A percentile compares a stretch with the other conserved stretches of the same genome.
phyloP scores from a whole-genome alignment of 768 basidiomycete genomes.

The Boletus rex-veris region DNA sequence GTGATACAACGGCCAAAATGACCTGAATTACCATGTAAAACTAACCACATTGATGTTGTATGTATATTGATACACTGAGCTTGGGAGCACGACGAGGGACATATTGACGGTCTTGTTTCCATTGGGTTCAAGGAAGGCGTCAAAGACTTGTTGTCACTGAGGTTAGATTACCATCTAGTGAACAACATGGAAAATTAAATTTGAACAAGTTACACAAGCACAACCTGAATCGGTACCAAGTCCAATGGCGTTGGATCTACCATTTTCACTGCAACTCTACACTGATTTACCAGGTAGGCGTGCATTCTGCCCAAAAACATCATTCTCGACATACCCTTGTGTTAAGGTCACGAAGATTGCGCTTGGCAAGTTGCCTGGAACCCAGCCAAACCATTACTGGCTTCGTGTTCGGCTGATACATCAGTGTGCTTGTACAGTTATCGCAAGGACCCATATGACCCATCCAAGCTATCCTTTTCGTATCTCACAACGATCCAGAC shows the following conservation, averaged over 20 bases:
- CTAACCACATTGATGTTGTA: too few relatives aligned
- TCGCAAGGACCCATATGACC: conserved; percentile 24
- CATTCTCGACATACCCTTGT: background rate
- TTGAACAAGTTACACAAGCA: too few relatives aligned
- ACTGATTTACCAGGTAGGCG: conserved; percentile 5
- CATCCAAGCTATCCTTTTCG: conserved; percentile 36
- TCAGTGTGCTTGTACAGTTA: conserved; percentile 84
- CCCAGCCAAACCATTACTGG: conserved; percentile 71
- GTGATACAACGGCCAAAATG: too few relatives aligned
- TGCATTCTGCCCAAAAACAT: background rate
- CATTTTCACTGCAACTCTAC: conserved; percentile 11
- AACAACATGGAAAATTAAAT: too few relatives aligned
- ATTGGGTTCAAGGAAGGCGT: too few relatives aligned
- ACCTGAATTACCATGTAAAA: too few relatives aligned
- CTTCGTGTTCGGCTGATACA: conserved; percentile 95
- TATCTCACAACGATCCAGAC: conserved; percentile 69
- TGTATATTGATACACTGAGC: too few relatives aligned
- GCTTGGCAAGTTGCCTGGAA: conserved; percentile 93
- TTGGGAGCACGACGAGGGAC: too few relatives aligned
- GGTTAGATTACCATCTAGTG: too few relatives aligned
- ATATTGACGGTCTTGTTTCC: too few relatives aligned
- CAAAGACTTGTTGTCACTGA: too few relatives aligned
- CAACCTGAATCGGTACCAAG: too few relatives aligned
- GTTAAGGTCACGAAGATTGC: conserved; percentile 71
- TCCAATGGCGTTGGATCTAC: conserved; percentile 19